These are phyloP conservation scores for Wallacemonas sp. DNA, from an alignment of 208 protist species.

Conservation along the genomic window DNA sequence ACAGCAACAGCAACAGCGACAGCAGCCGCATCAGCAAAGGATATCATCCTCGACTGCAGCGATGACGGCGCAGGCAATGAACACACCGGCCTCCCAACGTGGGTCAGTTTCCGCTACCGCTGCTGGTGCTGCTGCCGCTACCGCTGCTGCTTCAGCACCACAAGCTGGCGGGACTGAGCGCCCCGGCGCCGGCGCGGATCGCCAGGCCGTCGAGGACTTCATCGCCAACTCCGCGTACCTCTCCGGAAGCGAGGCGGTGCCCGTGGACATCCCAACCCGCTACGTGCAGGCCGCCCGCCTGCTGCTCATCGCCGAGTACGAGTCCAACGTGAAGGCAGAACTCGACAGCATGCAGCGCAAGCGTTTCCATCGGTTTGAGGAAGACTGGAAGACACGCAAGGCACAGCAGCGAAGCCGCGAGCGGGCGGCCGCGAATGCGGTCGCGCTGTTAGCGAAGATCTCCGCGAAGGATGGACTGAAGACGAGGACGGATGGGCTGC, in stretches of 20 bases:
- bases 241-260: conserved; percentile 38
- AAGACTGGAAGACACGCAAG: not conserved
- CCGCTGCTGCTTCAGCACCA: too few relatives aligned
- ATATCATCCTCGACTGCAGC: too few relatives aligned
- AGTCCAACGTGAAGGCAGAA: conserved; percentile 22
- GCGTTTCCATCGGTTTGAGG: conserved; percentile 24
- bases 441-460: not conserved
- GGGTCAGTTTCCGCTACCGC: not conserved
- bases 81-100: not conserved
- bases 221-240: conserved; percentile 38
- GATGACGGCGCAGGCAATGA: not conserved
- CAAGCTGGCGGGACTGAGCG: too few relatives aligned
- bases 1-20: too few relatives aligned
- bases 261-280: conserved; percentile 32
- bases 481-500: too few relatives aligned
- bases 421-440: not conserved
- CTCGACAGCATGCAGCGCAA: conserved; percentile 28
- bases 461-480: too few relatives aligned
- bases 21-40: too few relatives aligned
- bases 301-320: conserved; percentile 39
- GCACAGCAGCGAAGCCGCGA: not conserved
- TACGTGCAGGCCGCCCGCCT: conserved; percentile 42
- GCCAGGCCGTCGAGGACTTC: conserved; percentile 18
- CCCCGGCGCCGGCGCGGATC: not conserved
- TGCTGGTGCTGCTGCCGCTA: too few relatives aligned